Evolutionary conservation across 2,329 filamentous ascomycete genomes (phyloP).

Genomic region (Eutypella sp.): DNA sequence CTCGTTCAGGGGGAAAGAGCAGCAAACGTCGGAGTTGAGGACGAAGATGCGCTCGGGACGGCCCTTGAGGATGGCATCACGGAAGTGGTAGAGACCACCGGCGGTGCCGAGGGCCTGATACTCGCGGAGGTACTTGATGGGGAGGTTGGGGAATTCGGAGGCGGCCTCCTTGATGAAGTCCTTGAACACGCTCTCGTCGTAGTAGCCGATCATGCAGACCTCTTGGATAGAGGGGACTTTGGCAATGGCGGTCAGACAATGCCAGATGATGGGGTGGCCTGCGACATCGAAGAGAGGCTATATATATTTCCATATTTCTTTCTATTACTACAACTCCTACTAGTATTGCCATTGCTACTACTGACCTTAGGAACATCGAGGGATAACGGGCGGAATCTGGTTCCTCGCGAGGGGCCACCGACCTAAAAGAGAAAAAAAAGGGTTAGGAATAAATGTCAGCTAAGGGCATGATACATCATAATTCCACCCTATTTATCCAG

Average conservation of each 20-base stretch:
- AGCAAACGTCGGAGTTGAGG: constrained; percentile 97
- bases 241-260: constrained; percentile 87
- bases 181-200: constrained; percentile 93
- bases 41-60: constrained; percentile 94
- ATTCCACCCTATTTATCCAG: too few species aligned
- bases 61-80: constrained; percentile 96
- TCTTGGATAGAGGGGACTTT: constrained; percentile 90
- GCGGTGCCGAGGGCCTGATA: constrained; percentile 95
- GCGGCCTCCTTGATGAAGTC: constrained; percentile 94
- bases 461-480: too few species aligned
- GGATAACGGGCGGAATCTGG: constrained; percentile 88
- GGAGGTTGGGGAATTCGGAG: constrained; percentile 78
- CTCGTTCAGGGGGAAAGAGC: constrained; percentile 90
- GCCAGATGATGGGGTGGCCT: constrained; percentile 96
- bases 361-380: constrained; percentile 90
- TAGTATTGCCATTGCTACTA: constrained; percentile 11
- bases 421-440: constrained; percentile 53
- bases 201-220: constrained; percentile 98
- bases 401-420: constrained; percentile 91
- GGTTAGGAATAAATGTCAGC: too few species aligned
- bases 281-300: constrained; percentile 97
- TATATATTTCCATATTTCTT: too few species aligned
- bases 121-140: constrained; percentile 93
- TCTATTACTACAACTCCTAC: not conserved
- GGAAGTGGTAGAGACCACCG: constrained; percentile 97